Evolutionary conservation across 2,329 filamentous ascomycete species (phyloP), one percentile per base, ranked within the genome.

Genomic region (Calonectria henricotiae): DNA sequence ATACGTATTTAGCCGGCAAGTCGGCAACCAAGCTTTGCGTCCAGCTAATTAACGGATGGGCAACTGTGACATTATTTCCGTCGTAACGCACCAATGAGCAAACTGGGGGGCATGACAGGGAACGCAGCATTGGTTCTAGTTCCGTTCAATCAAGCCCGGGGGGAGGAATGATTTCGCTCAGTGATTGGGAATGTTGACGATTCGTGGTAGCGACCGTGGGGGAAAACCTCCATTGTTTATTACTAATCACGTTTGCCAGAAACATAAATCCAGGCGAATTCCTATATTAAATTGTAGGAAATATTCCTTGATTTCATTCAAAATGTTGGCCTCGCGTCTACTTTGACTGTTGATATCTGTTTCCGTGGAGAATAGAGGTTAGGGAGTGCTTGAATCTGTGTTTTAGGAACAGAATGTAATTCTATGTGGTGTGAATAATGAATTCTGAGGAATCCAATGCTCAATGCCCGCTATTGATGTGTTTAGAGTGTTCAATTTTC

Each of bases 1-100:
- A 32, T 32, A 9, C 13, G 7, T 23, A 58, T 68, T 63, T 62
- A 62, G 65, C 60, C 65, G 58, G 43, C 61, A 41, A 44, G 23
- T 23, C 51, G 51, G 65, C 60, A 61, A 30, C 32, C 61, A 41
- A 44, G 23, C 27, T 61, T 61, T 61, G 37, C 15, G n/a, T n/a
- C 12, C 51, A 39, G 35, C 39, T 32, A 44, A 61, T 43, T 44
- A 32, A 44, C 25, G 55, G 39, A 44, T 44, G 39, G 39, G 8
- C 39, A 44, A 23, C 25, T 61, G 27, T 17, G 25, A 6, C 23
- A 41, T 43, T 61, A 23, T 44, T 44, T 41, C 55, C 39, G 15
- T 7, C 13, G 9, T 32, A 61, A 61, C 39, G 55, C 55, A 61
- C 55, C 55, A 61, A 44, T 61, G 25, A 7, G 37, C 23, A 20